A percentile compares a stretch with the other conserved stretches of the same genome.
phyloP scores from a whole-genome alignment of 306 rosid species.

The Trifolium repens region DNA sequence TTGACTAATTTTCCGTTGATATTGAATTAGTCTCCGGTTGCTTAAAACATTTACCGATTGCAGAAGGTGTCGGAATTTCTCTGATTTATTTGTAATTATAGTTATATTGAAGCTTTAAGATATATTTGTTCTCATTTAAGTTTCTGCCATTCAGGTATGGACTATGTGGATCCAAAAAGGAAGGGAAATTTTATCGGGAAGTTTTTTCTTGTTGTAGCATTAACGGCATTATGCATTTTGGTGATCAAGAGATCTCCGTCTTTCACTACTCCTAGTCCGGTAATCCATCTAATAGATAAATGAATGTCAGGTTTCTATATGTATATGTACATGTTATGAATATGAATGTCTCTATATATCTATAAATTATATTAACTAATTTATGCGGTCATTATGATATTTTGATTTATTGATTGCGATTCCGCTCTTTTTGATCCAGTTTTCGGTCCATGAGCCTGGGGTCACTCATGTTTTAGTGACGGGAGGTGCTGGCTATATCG shows the following conservation, averaged over 20 bases:
- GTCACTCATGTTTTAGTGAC: conserved; percentile 92
- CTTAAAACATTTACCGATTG: conserved; percentile 11
- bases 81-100: neutral
- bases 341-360: too few relatives aligned
- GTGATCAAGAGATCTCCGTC: conserved; percentile 85
- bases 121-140: conserved; percentile 19
- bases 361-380: neutral
- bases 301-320: neutral
- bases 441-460: conserved; percentile 71
- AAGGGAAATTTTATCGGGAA: conserved; percentile 75
- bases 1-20: conserved; percentile 4
- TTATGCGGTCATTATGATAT: neutral
- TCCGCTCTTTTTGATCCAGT: conserved; percentile 50
- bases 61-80: neutral
- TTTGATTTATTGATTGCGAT: conserved; percentile 7
- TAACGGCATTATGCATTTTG: conserved; percentile 77
- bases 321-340: neutral
- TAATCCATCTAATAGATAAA: conserved; percentile 39
- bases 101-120: conserved; percentile 18
- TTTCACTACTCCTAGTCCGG: conserved; percentile 76
- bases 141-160: conserved; percentile 68
- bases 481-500: conserved; percentile 96
- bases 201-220: conserved; percentile 71
- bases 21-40: conserved; percentile 11
- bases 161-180: conserved; percentile 80